Evolutionary conservation across 2,329 filamentous ascomycete genomes (phyloP).

Genomic region (Exophiala bonariae): DNA sequence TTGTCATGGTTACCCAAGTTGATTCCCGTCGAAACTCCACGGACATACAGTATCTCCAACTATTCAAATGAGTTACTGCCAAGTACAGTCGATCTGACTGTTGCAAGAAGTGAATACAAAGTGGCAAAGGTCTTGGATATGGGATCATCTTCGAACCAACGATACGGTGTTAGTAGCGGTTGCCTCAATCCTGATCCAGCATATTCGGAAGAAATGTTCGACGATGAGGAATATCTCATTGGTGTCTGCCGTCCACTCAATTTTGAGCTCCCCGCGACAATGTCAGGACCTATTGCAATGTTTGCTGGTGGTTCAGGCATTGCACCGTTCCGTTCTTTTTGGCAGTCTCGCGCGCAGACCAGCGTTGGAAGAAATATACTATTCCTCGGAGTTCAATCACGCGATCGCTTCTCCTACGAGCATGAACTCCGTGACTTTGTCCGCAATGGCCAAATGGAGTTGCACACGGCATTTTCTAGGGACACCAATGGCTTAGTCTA

Average conservation of each 20-base stretch:
- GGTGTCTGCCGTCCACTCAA: slow-evolving; percentile 12
- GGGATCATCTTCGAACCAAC: neutral
- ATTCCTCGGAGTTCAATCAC: slow-evolving; percentile 16
- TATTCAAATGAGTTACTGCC: slow-evolving; percentile 16
- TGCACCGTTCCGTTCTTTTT: slow-evolving; percentile 16
- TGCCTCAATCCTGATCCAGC: slow-evolving; percentile 16
- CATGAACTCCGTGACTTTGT: slow-evolving; percentile 17
- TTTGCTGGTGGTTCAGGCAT: slow-evolving; percentile 17
- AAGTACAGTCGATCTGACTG: slow-evolving; percentile 14
- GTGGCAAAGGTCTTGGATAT: slow-evolving; percentile 6
- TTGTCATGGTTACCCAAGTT: slow-evolving; percentile 18
- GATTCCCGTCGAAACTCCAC: slow-evolving; percentile 14
- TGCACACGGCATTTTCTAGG: slow-evolving; percentile 15
- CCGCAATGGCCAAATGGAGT: slow-evolving; percentile 13
- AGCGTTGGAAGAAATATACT: slow-evolving; percentile 19
- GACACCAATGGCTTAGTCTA: slow-evolving; percentile 15
- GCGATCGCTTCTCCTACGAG: slow-evolving; percentile 14
- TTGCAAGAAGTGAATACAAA: slow-evolving; percentile 12
- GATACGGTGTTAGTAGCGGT: slow-evolving; percentile 14
- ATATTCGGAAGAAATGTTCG: slow-evolving; percentile 8
- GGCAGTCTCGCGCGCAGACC: slow-evolving; percentile 14
- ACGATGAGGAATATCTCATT: slow-evolving; percentile 19
- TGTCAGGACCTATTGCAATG: slow-evolving; percentile 13
- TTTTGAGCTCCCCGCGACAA: slow-evolving; percentile 14
- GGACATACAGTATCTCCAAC: slow-evolving; percentile 19